Evolutionary conservation across 768 basidiomycete species (phyloP), one percentile per base, ranked within the genome.

Genomic region (Pisolithus microcarpus): DNA sequence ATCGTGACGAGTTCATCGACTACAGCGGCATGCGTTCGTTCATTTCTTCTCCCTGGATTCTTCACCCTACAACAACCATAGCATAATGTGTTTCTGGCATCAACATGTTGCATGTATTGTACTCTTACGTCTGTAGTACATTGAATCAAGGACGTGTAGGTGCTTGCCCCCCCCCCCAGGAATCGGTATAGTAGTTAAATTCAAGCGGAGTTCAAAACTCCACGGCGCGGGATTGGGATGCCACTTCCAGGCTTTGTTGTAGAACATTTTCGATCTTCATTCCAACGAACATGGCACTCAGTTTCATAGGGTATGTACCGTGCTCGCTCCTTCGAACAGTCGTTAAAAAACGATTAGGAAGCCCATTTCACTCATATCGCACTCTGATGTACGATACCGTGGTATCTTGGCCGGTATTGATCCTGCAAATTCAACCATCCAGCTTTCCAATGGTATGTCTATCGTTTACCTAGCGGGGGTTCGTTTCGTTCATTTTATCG

Each of bases 371-470:
- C 83, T 93, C 63, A 85, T 90, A 66, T 91, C 90, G 52, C 87
- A 90, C 66, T 89, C 87, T 46, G 91, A 91, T 79, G 87, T 92
- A 54, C 85, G 91, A 50, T 93, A 92, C 71, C 78, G 87, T 56
- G 90, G 90, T 54, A 90, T 88, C 55, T 75, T 93, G 43, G 87
- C 87, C 45, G 88, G 87, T 37, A 91, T 93, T 61, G 88, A 91
- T 71, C 85, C 90, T 31, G 78, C 73, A 54, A 85, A 85, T 46
- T 89, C 87, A 10, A 93, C 91, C 4, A 92, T 93, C 56, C 86
- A 88, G 64, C 78, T 92, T 36, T 87, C 86, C 30, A 90, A 91
- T 77, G 90, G 90, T 89, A 54, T 39, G 53, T 51, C 39, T 38
- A 11, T 31, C 21, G 30, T n/a, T 43, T 54, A 23, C 37, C 23